Percentiles rank a stretch among this genome's conserved stretches.
phyloP scores from a whole-genome alignment of 495 filamentous ascomycete genomes.

The Podospora tetraspora region DNA sequence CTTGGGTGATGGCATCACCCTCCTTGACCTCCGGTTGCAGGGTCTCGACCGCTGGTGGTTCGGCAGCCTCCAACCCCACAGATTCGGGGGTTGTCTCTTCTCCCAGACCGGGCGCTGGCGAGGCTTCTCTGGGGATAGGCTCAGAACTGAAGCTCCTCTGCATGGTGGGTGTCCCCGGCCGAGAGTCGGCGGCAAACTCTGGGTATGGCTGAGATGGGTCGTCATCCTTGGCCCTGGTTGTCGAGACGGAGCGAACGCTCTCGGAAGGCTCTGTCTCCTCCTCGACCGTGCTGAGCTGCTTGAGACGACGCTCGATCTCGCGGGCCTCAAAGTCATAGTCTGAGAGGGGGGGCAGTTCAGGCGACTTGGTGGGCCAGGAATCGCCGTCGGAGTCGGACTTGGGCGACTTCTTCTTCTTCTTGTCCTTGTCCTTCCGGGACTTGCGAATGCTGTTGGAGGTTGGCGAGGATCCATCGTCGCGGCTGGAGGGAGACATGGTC shows the following conservation, averaged over 20 bases:
- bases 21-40: not conserved
- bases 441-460: slow-evolving; percentile 24
- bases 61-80: not conserved
- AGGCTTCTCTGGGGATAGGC: not conserved
- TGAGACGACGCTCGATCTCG: slow-evolving; percentile 19
- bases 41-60: not conserved
- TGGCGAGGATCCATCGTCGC: slow-evolving; percentile 15
- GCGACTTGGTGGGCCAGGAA: slow-evolving; percentile 22
- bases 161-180: not conserved
- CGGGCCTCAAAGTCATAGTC: slow-evolving; percentile 16
- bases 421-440: slow-evolving; percentile 17
- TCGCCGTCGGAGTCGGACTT: slow-evolving; percentile 15
- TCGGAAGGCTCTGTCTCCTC: slow-evolving; percentile 24
- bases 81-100: not conserved
- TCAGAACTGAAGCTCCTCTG: slow-evolving; percentile 5
- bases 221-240: slow-evolving; percentile 2
- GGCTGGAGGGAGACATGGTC: slow-evolving; percentile 16
- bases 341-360: slow-evolving; percentile 11
- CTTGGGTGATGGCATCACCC: not conserved
- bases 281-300: slow-evolving; percentile 27
- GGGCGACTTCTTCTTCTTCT: slow-evolving; percentile 26
- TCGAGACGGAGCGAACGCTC: slow-evolving; percentile 17
- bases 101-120: not conserved
- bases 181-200: not conserved
- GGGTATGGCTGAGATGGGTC: not conserved